Evolutionary conservation across 2,329 filamentous ascomycete genomes (phyloP).

Genomic region (Colletotrichum phormii): DNA sequence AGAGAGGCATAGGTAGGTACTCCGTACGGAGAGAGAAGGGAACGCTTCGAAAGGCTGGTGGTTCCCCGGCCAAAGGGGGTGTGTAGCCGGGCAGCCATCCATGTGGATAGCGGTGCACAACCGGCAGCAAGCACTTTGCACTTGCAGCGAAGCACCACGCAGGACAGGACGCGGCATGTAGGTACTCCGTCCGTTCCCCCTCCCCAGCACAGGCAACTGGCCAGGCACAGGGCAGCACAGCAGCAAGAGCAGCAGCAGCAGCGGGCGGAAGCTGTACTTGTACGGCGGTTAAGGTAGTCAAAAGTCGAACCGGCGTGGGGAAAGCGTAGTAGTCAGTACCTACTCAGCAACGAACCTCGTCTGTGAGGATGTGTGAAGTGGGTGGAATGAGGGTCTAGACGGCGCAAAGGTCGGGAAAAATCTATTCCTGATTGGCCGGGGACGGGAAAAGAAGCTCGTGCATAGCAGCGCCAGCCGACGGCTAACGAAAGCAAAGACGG

Average conservation of each 20-base stretch:
- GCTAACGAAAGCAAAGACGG: not conserved
- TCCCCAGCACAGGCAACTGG: constrained; percentile 21
- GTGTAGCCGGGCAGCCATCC: constrained; percentile 22
- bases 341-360: not conserved
- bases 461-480: constrained; percentile 26
- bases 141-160: constrained; percentile 31
- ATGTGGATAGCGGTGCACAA: constrained; percentile 30
- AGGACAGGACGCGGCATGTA: constrained; percentile 9
- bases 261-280: constrained; percentile 2
- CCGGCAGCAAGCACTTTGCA: constrained; percentile 25
- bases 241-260: constrained; percentile 26
- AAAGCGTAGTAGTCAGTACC: constrained; percentile 2
- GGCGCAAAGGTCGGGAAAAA: constrained; percentile 30
- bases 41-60: not conserved
- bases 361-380: not conserved
- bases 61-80: constrained; percentile 26
- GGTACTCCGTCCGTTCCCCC: too few species aligned
- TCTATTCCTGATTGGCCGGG: constrained; percentile 15
- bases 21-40: not conserved
- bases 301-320: constrained; percentile 6
- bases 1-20: too few species aligned
- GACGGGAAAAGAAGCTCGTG: constrained; percentile 14
- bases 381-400: not conserved
- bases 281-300: not conserved
- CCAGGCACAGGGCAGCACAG: constrained; percentile 30